phyloP scores from a whole-genome alignment of 768 basidiomycete species.

The Russula virescens region DNA sequence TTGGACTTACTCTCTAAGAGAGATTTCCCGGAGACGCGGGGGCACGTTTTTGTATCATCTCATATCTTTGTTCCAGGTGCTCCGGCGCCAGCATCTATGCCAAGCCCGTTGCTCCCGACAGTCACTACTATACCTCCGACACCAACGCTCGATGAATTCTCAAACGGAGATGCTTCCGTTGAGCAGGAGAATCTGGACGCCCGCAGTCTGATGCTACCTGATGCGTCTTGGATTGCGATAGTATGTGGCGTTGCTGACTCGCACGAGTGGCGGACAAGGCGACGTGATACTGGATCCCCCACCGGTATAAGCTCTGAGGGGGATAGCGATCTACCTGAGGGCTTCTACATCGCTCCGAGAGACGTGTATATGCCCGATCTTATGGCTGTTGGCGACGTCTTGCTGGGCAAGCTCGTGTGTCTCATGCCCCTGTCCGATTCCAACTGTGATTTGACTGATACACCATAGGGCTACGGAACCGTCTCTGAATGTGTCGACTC shows the following conservation, averaged over 20 bases:
- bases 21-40: neutral
- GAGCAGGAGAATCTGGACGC: slow-evolving; percentile 27
- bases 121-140: slow-evolving; percentile 27
- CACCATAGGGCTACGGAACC: slow-evolving; percentile 68
- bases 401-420: slow-evolving; percentile 71
- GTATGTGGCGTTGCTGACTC: slow-evolving; percentile 68
- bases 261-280: slow-evolving; percentile 39
- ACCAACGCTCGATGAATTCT: slow-evolving; percentile 27
- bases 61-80: slow-evolving; percentile 48
- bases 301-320: slow-evolving; percentile 25
- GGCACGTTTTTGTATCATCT: slow-evolving; percentile 37
- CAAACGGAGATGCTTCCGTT: slow-evolving; percentile 18
- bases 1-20: slow-evolving; percentile 3
- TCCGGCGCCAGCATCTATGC: slow-evolving; percentile 22
- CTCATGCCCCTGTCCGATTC: neutral
- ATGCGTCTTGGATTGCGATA: slow-evolving; percentile 69
- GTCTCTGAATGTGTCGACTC: slow-evolving; percentile 75
- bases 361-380: slow-evolving; percentile 83
- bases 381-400: slow-evolving; percentile 64
- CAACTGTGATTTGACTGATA: slow-evolving; percentile 4
- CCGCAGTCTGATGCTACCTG: slow-evolving; percentile 46
- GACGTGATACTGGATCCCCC: slow-evolving; percentile 28
- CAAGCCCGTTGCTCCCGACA: slow-evolving; percentile 23
- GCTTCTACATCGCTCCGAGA: slow-evolving; percentile 69
- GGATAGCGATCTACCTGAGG: slow-evolving; percentile 48